Evolutionary conservation across 148 eudicot species (phyloP), one percentile per base, ranked within the genome.

Genomic region (Silene uniflora): DNA sequence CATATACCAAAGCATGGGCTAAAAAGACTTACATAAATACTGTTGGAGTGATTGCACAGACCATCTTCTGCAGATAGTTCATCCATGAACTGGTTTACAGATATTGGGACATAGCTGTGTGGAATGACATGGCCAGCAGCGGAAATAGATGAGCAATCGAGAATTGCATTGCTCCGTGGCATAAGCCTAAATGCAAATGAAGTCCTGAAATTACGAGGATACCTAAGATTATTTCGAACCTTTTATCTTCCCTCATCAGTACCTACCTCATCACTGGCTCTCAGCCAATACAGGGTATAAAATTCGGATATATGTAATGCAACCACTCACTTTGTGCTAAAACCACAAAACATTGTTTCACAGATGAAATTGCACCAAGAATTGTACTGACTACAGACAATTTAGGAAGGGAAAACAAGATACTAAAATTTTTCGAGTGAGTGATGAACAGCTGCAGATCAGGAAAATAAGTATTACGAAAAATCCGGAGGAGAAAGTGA

Each of bases 181-280:
- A 32, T 32, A 78, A 93, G 89, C 87, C 91, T 88, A 84, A 91
- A 91, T 75, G 91, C 92, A 74, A 93, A 75, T 18, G 92, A 91
- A 74, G 92, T 83, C 89, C 98, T 93, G 89, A 75, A 86, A 81
- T 62, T 10, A 19, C 59, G 17, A 55, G 44, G 52, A 78, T 19
- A 69, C 16, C 63, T 62, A 10, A 62, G 65, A 23, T 22, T 47
- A 21, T 25, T 25, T 23, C 61, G 19, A 4, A 6, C 8, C 17
- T 13, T 46, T 23, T 23, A 14, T 75, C 14, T 27, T 58, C 35
- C 35, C 35, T n/a, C 35, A 5, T 32, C 35, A 27, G 2, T 32
- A 32, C 35, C 35, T 32, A 32, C 35, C 35, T 32, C 35, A 32
- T 32, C 35, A 32, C 29, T 27, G 29, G 29, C 29, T 27, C 29